Base-by-base conservation (phyloP, 164 flowering plant species). In the Aristolochia fimbriata region DNA sequence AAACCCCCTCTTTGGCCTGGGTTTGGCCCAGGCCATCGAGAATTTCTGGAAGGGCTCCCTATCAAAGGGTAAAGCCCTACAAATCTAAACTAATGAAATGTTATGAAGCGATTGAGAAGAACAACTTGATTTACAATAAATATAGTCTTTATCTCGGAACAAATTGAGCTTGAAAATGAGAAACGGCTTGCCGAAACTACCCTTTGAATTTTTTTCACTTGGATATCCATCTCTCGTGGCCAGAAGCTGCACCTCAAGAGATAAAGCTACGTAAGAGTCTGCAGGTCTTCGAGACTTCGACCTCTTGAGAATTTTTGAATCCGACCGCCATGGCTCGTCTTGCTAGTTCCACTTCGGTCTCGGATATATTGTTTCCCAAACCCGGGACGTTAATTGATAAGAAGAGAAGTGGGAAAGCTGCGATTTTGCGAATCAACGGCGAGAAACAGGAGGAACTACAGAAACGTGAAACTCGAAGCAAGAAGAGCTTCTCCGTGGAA, bases 301-400 rank as follows among this genome's bases (percentile, higher is more conserved):
- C 15, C 33, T n/a, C n/a, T n/a, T 27, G 30, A 5, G 30, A 27
- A 27, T 5, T 2, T 27, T 5, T 27, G 30, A 2, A 5, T 5
- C 2, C 30, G 4, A 11, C 13, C 57, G 24, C 69, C 48, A 88
- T 86, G 96, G 83, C 87, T 74, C 71, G 53, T 37, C 43, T 83
- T 47, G 73, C 88, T 55, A 74, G 71, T 60, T 64, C 80, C 30
- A 80, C 75, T 66, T 77, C 78, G 50, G 60, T 79, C 50, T 74
- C 73, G 37, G 80, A 78, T 14, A 58, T 71, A 46, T 27, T 77
- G 33, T 67, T 77, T 22, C 55, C 73, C 62, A 69, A 73, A 55
- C 61, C 79, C 2, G 76, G 73, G 60, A 63, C 71, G 41, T 60
- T 27, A n/a, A 5, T 71, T 13, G 56, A 47, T 31, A 7, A 33